phyloP scores from a whole-genome alignment of 2,329 filamentous ascomycete species.

The Bipolaris sorokiniana region DNA sequence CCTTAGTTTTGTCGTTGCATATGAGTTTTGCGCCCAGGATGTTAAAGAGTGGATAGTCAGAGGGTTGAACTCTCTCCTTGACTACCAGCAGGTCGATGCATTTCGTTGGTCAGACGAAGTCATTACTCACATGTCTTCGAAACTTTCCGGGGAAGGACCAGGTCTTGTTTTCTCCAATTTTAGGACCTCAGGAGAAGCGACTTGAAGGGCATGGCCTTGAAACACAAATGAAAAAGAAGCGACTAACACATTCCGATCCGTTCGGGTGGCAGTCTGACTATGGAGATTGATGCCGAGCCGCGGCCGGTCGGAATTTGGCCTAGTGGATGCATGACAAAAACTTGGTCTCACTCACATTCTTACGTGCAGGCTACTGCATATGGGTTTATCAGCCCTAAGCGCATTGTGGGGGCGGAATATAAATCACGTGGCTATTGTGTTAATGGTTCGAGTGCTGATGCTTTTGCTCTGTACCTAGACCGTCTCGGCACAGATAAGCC shows the following conservation, averaged over 20 bases:
- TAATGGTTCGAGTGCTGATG: constrained; percentile 21
- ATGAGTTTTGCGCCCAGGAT: constrained; percentile 35
- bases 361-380: constrained; percentile 7
- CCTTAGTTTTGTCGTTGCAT: constrained; percentile 43
- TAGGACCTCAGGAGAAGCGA: constrained; percentile 17
- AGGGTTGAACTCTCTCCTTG: constrained; percentile 36
- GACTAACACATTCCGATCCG: background rate
- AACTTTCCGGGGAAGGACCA: constrained; percentile 36
- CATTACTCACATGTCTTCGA: constrained; percentile 34
- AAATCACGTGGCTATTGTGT: constrained; percentile 7
- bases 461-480: constrained; percentile 7
- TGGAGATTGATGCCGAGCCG: background rate
- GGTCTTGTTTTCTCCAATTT: constrained; percentile 30
- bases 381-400: constrained; percentile 1
- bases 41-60: constrained; percentile 38
- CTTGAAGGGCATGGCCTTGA: background rate
- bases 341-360: constrained; percentile 9
- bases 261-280: background rate
- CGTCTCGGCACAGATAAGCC: constrained; percentile 8
- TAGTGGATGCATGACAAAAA: background rate
- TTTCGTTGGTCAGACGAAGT: constrained; percentile 42
- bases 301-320: background rate
- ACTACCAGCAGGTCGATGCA: constrained; percentile 31
- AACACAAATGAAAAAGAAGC: background rate
- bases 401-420: constrained; percentile 2